These are phyloP conservation scores for Pseudozyma tsukubaensis DNA, from an alignment of 1,284 basidiomycete species.

Conservation along the genomic window DNA sequence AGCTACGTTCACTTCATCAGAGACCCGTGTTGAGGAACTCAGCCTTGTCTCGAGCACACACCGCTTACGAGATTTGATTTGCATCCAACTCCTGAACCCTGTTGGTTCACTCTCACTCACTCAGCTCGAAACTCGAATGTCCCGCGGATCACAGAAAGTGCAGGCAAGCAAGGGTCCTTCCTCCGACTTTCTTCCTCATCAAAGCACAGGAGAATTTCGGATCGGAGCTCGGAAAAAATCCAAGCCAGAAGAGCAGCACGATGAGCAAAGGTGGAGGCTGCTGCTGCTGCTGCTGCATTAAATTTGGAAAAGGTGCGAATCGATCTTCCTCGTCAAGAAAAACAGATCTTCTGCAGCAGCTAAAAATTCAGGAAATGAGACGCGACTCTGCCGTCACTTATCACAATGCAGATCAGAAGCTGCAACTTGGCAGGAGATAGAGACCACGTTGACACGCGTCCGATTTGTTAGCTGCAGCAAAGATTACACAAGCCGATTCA, in stretches of 20 bases:
- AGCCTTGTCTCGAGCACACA: constrained; percentile 1
- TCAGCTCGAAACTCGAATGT: neutral
- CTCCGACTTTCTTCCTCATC: neutral
- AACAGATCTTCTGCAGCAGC: too few species aligned
- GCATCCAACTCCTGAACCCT: neutral
- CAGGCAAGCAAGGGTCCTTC: constrained; percentile 4
- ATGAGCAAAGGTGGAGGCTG: neutral
- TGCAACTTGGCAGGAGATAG: neutral
- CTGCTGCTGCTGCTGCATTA: too few species aligned
- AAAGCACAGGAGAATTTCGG: constrained; percentile 29
- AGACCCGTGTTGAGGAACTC: constrained; percentile 13
- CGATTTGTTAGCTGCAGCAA: neutral
- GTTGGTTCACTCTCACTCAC: neutral
- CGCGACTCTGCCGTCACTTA: constrained; percentile 1
- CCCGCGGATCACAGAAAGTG: constrained; percentile 9
- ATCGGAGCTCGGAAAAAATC: constrained; percentile 3
- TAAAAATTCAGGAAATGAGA: too few species aligned
- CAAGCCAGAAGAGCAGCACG: constrained; percentile 18
- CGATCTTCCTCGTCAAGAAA: too few species aligned
- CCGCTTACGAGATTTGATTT: constrained; percentile 12
- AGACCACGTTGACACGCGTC: constrained; percentile 13
- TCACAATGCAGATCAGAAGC: constrained; percentile 1
- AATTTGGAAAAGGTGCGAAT: too few species aligned
- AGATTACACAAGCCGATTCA: constrained; percentile 17
- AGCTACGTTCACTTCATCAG: neutral